Evolutionary conservation across 768 basidiomycete species (phyloP).

Genomic region (Gyrodon lividus): DNA sequence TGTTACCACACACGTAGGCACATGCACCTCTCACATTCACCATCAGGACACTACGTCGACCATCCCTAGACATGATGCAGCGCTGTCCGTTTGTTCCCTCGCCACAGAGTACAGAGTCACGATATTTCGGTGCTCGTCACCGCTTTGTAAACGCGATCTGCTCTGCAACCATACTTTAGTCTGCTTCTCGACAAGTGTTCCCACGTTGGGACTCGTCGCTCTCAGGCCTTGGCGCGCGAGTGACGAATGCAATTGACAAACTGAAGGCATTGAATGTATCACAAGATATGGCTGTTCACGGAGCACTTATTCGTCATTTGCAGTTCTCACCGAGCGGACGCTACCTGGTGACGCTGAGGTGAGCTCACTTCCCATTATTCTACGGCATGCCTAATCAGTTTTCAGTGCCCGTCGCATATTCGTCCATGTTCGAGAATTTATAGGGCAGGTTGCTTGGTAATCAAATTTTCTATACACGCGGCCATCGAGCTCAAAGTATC

Average conservation of each 20-base stretch:
- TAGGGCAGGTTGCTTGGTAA: constrained; percentile 57
- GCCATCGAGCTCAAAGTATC: constrained; percentile 5
- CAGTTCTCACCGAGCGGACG: constrained; percentile 57
- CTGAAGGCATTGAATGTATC: constrained; percentile 39
- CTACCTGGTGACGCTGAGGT: constrained; percentile 54
- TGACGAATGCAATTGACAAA: constrained; percentile 41
- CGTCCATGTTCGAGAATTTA: constrained; percentile 52
- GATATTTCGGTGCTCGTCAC: constrained; percentile 30
- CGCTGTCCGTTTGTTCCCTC: constrained; percentile 27
- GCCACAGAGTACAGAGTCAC: constrained; percentile 23
- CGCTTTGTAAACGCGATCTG: constrained; percentile 46
- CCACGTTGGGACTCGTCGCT: constrained; percentile 31
- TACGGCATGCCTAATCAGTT: constrained; percentile 7
- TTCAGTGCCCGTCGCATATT: constrained; percentile 46
- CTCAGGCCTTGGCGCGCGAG: constrained; percentile 37
- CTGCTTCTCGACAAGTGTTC: constrained; percentile 30
- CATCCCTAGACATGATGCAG: constrained; percentile 18
- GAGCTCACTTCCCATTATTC: constrained; percentile 6
- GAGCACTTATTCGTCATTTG: constrained; percentile 50
- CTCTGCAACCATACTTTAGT: constrained; percentile 45
- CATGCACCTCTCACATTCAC: constrained; percentile 13
- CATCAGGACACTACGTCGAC: constrained; percentile 23
- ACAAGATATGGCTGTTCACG: constrained; percentile 45
- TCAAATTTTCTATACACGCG: background rate
- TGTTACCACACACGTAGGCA: constrained; percentile 22